A percentile compares a stretch with the other conserved stretches of the same genome.
These are phyloP conservation scores for Chalaropsis ovoidea DNA, from an alignment of 2,329 filamentous ascomycete genomes.

Conservation along the genomic window DNA sequence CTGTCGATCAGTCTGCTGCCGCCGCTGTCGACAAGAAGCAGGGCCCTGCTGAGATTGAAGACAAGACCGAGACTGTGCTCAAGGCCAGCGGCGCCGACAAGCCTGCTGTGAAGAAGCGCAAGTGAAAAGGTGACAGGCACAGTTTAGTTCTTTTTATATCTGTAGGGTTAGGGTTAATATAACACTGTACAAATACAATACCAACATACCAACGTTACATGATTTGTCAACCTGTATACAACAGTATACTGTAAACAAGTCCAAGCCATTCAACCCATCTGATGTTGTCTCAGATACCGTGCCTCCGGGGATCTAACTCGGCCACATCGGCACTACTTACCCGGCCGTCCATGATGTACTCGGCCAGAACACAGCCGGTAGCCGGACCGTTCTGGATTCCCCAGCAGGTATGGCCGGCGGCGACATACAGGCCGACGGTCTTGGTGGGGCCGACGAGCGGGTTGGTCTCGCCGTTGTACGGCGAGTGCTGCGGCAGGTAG, in stretches of 20 bases:
- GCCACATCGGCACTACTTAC: constrained; percentile 57
- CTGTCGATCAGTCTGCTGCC: constrained; percentile 30
- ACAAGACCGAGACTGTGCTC: constrained; percentile 32
- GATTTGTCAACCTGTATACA: no score
- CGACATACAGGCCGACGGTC: constrained; percentile 65
- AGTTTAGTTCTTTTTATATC: no score
- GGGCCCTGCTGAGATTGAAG: constrained; percentile 33
- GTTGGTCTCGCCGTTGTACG: constrained; percentile 49
- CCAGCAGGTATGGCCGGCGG: constrained; percentile 93
- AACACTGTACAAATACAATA: background rate
- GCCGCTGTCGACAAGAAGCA: constrained; percentile 33
- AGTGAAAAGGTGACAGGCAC: constrained; percentile 29
- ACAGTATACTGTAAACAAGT: no score
- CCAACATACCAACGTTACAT: no score
- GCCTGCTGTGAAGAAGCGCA: constrained; percentile 38
- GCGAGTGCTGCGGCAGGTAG: constrained; percentile 72
- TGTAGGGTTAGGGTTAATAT: background rate
- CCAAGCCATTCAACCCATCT: no score
- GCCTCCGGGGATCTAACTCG: constrained; percentile 56
- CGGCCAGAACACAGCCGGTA: constrained; percentile 71
- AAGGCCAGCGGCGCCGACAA: constrained; percentile 44
- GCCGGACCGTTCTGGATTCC: constrained; percentile 92
- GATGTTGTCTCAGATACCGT: constrained; percentile 28
- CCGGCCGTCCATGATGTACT: constrained; percentile 64
- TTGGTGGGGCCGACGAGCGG: constrained; percentile 70